Conservation (phyloP, 2,329 filamentous ascomycete genomes). For the Hymenotorrendiella dingleyae region DNA sequence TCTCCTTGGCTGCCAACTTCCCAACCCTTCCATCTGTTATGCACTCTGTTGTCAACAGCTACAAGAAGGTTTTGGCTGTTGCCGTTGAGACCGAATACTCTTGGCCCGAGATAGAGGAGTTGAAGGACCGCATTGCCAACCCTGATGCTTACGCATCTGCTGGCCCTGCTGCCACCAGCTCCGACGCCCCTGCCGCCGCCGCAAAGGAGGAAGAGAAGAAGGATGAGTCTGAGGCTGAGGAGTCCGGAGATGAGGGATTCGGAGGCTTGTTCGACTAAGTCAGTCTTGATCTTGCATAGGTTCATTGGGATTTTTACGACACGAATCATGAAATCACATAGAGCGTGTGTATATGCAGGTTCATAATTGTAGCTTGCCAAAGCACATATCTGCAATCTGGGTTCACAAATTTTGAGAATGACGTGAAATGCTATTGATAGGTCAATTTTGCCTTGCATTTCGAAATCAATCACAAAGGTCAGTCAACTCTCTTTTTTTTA, state of each 20-base stretch:
- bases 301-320: slow-evolving; percentile 15
- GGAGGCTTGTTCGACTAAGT: slow-evolving; percentile 71
- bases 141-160: slow-evolving; percentile 90
- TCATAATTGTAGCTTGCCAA: slow-evolving; percentile 22
- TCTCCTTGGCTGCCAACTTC: slow-evolving; percentile 92
- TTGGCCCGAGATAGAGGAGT: slow-evolving; percentile 93
- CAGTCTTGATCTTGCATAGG: slow-evolving; percentile 19
- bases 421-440: slow-evolving; percentile 7
- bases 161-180: slow-evolving; percentile 62
- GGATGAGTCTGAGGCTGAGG: slow-evolving; percentile 61
- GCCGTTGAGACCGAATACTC: slow-evolving; percentile 85
- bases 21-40: slow-evolving; percentile 93
- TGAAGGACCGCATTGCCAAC: slow-evolving; percentile 99
- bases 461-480: slow-evolving; percentile 16
- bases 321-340: slow-evolving; percentile 22
- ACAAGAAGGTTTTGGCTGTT: slow-evolving; percentile 94
- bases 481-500: slow-evolving; percentile 14
- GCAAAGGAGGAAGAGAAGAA: slow-evolving; percentile 53
- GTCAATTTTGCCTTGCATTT: background rate
- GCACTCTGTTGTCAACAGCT: slow-evolving; percentile 92
- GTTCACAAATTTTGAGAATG: slow-evolving; percentile 4
- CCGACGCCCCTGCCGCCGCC: slow-evolving; percentile 43
- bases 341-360: slow-evolving; percentile 16
- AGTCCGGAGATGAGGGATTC: slow-evolving; percentile 59
- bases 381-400: slow-evolving; percentile 15